These are phyloP conservation scores for Aspergillus bombycis DNA, from an alignment of 2,329 filamentous ascomycete genomes.

Conservation along the genomic window DNA sequence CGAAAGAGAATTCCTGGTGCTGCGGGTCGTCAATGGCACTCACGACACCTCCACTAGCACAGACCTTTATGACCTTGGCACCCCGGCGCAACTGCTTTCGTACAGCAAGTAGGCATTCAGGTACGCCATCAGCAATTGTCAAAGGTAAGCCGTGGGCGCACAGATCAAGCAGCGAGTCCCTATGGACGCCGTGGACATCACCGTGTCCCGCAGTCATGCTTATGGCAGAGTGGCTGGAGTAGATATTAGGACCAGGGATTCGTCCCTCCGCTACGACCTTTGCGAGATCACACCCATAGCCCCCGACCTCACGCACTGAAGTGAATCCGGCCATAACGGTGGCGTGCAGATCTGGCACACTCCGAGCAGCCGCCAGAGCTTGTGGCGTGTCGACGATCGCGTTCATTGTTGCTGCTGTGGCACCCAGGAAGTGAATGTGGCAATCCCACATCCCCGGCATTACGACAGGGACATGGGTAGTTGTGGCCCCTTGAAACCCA, in stretches of 20 bases:
- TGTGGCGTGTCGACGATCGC: conserved; percentile 22
- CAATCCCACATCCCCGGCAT: conserved; percentile 60
- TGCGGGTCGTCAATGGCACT: conserved; percentile 48
- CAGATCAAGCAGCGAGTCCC: conserved; percentile 5
- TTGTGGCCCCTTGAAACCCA: conserved; percentile 33
- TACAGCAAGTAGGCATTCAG: conserved; percentile 50
- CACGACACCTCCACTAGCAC: conserved; percentile 50
- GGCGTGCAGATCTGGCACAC: conserved; percentile 44
- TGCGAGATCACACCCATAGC: conserved; percentile 50
- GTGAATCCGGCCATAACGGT: conserved; percentile 56
- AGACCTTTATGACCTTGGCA: conserved; percentile 54
- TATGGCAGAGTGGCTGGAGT: conserved; percentile 49
- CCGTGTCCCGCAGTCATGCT: conserved; percentile 56
- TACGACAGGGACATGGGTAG: conserved; percentile 45
- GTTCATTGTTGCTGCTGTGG: conserved; percentile 21
- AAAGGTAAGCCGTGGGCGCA: conserved; percentile 25
- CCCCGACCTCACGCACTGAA: conserved; percentile 54
- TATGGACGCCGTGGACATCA: conserved; percentile 40
- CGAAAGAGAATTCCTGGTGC: conserved; percentile 49
- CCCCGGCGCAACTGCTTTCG: conserved; percentile 50
- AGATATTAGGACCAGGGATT: conserved; percentile 54
- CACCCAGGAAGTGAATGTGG: conserved; percentile 54
- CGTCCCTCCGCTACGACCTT: conserved; percentile 49
- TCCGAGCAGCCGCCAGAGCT: conserved; percentile 46
- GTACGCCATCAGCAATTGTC: conserved; percentile 50